Base-by-base conservation (phyloP, 345 rosid species). In the Murraya koenigii region DNA sequence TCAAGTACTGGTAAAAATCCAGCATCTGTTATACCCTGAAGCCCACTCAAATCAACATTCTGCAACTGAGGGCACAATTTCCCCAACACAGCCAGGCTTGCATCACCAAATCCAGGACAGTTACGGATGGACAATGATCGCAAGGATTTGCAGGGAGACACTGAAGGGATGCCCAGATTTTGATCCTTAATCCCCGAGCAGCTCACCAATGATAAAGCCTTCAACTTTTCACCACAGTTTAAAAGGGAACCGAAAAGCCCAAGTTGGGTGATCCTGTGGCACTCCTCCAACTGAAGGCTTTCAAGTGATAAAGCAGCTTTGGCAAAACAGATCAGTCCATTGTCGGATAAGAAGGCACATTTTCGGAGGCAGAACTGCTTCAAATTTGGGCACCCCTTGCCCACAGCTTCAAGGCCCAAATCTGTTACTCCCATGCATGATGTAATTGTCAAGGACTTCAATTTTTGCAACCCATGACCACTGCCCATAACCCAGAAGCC, bases 401-500 rank as follows among this genome's bases (percentile, higher is more conserved):
- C 99, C 6, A 94, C 76, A 23, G 96, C 87, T 78, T 88, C 94
- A 68, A 97, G 90, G 38, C 93, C 95, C 26, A 69, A 20, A 82
- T 94, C 97, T 26, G 98, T 91, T 75, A 91, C 77, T 52, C 99
- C 97, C 26, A 33, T 77, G 87, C 98, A 97, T 10, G 93, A 88
- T 32, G 86, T 49, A 75, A 97, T 83, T 25, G 90, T 69, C 2
- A 96, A 72, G 65, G 95, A 90, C 70, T 84, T 89, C 78, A 97
- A 77, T 64, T 91, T 93, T 82, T 94, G 97, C 80, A 97, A 84
- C 26, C 95, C 98, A 0, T 88, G 86, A n/a, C 92, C 97, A 56
- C 85, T 91, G 39, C 94, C 96, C 99, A 97, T 92, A 66, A 94
- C 97, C 97, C 99, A 97, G 80, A 97, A 94, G 30, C 99, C 99